Evolutionary conservation across 148 eudicot species (phyloP), one percentile per base, ranked within the genome.

Genomic region (Silene conica): DNA sequence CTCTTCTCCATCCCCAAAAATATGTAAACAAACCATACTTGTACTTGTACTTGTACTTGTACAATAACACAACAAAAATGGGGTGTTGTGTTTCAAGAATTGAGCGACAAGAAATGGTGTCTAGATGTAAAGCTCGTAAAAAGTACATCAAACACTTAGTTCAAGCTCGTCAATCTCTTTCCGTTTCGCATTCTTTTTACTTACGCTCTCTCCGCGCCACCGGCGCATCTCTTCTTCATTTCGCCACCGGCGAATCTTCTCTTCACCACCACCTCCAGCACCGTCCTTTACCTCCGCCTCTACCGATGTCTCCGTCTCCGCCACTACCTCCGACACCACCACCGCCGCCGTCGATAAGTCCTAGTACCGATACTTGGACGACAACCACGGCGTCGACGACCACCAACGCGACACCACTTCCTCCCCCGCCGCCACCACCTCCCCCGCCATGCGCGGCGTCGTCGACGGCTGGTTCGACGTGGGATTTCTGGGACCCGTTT

Each of bases 401-500:
- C 38, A 34, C 82, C 63, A 78, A 80, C 22, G 82, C 79, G 2
- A 73, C 86, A 6, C 75, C 63, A 25, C 75, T 77, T 0, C 83
- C 79, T 0, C 83, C 82, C 0, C 89, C 86, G 0, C 89, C 89
- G 0, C 93, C 95, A 0, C 83, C 82, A 0, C 89, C 86, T 0
- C 89, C 89, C 0, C 93, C 95, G 5, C 92, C 97, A 1, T 89
- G 92, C 0, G 87, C 92, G 0, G 87, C 92, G 0, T 82, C 88
- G 3, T 78, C 70, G 41, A 57, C 71, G 55, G 63, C 74, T 16
- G 77, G 85, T 8, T 86, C 96, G 8, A 79, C 81, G 14, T 95
- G 99, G 97, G 99, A 89, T 76, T 95, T 90, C 84, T 92, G 96
- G 96, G 96, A 88, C 76, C 97, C 98, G 7, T 92, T 88, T 69